These are phyloP conservation scores for Fomitopsis betulina DNA, from an alignment of 1,284 basidiomycete genomes.

Conservation along the genomic window DNA sequence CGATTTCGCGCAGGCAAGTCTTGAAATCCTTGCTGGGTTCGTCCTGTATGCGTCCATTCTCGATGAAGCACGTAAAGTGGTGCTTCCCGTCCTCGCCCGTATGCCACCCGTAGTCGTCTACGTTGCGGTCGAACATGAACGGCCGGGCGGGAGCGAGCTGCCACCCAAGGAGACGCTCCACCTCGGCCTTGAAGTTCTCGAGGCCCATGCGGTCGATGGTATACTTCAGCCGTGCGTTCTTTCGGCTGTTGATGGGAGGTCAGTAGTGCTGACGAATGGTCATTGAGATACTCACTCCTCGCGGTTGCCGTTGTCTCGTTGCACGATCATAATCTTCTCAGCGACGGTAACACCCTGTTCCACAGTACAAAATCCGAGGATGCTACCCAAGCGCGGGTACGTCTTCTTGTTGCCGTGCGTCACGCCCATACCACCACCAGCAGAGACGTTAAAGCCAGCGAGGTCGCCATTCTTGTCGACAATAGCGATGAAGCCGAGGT, in stretches of 20 bases:
- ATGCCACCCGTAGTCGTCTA: conserved; percentile 94
- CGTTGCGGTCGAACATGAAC: conserved; percentile 85
- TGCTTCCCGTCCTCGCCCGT: conserved; percentile 85
- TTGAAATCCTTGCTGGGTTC: conserved; percentile 91
- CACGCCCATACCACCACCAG: conserved; percentile 98
- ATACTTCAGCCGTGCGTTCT: conserved; percentile 94
- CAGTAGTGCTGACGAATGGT: conserved; percentile 4
- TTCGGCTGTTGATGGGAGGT: conserved; percentile 11
- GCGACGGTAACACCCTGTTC: conserved; percentile 87
- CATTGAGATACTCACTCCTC: conserved; percentile 56
- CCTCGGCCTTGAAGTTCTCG: conserved; percentile 82
- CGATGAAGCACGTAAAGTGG: conserved; percentile 94
- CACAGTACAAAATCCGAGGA: conserved; percentile 90
- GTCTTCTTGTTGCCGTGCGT: conserved; percentile 99
- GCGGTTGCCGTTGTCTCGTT: conserved; percentile 96
- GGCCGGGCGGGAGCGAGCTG: conserved; percentile 68
- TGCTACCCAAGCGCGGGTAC: conserved; percentile 85
- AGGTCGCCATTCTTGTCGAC: conserved; percentile 70
- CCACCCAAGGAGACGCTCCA: conserved; percentile 88
- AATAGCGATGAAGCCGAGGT: conserved; percentile 94
- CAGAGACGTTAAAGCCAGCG: conserved; percentile 85
- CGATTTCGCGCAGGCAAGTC: conserved; percentile 89
- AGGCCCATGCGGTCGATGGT: conserved; percentile 95
- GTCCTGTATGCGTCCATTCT: conserved; percentile 96
- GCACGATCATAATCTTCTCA: conserved; percentile 91